A percentile compares a stretch with the other conserved stretches of the same genome.
Evolutionary conservation across 148 eudicot genomes (phyloP).

Genomic region (Hydrangea macrophylla): DNA sequence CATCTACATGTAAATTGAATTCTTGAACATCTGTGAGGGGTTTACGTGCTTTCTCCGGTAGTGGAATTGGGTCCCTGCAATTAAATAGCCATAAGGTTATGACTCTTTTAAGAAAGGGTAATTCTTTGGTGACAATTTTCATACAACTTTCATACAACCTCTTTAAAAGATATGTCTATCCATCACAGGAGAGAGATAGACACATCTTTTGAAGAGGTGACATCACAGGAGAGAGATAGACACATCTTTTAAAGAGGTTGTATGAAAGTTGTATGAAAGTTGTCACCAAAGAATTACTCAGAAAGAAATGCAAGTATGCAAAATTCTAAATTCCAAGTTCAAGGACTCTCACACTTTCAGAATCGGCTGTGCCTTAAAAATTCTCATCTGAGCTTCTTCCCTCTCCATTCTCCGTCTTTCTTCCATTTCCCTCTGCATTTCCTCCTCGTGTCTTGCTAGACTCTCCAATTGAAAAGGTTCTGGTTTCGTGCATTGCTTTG

Average conservation of each 20-base stretch:
- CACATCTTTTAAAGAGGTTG: too few species aligned
- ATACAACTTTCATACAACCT: too few species aligned
- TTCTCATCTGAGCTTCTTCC: conserved; percentile 81
- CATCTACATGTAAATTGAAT: conserved; percentile 68
- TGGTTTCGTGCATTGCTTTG: conserved; percentile 77
- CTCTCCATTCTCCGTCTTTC: conserved; percentile 63
- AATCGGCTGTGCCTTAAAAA: conserved; percentile 84
- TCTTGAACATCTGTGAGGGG: conserved; percentile 87
- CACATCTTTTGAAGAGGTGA: too few species aligned
- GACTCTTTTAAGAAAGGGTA: neutral
- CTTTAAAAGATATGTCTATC: too few species aligned
- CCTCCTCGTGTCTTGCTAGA: conserved; percentile 81
- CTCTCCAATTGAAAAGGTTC: conserved; percentile 89
- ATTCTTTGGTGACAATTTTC: too few species aligned
- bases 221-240: too few species aligned
- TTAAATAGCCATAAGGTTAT: neutral
- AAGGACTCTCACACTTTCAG: conserved; percentile 77
- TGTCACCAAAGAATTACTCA: too few species aligned
- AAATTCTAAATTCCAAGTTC: too few species aligned
- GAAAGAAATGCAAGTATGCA: neutral
- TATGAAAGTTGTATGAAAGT: too few species aligned
- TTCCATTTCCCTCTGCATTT: conserved; percentile 81
- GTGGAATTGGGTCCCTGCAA: conserved; percentile 82
- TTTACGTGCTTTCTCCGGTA: conserved; percentile 75
- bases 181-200: too few species aligned